Conservation (phyloP, 139 green algal genomes). For the Pleodorina starrii region DNA sequence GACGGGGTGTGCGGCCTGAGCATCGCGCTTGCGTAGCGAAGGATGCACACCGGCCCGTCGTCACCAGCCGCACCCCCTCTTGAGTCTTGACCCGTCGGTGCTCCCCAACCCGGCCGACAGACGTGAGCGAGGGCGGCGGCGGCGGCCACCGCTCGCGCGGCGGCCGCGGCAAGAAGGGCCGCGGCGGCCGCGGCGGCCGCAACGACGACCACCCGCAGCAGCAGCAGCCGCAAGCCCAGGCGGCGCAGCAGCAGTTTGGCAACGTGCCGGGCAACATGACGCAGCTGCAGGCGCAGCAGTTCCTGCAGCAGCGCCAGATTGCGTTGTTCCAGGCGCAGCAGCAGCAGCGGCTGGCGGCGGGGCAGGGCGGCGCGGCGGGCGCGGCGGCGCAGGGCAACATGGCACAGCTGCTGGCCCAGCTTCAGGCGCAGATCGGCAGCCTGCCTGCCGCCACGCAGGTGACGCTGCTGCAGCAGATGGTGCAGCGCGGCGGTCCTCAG, state of each 20-base stretch:
- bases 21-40: too few species aligned
- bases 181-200: neutral
- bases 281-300: slow-evolving; percentile 16
- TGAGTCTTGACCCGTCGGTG: too few species aligned
- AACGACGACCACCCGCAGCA: neutral
- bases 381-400: neutral
- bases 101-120: too few species aligned
- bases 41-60: too few species aligned
- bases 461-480: slow-evolving; percentile 26
- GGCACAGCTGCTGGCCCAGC: slow-evolving; percentile 28
- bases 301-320: slow-evolving; percentile 27
- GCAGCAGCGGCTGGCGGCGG: neutral
- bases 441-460: slow-evolving; percentile 32
- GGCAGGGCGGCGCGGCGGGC: neutral
- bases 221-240: neutral
- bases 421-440: slow-evolving; percentile 22
- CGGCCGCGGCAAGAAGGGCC: slow-evolving; percentile 22
- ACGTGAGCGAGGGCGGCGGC: slow-evolving; percentile 37
- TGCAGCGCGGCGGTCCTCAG: neutral
- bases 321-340: slow-evolving; percentile 27
- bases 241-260: neutral
- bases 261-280: slow-evolving; percentile 29
- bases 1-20: too few species aligned
- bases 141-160: neutral
- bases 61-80: too few species aligned